Conservation (phyloP, 352 stramenopile genomes). For the Pythium apleroticum region DNA sequence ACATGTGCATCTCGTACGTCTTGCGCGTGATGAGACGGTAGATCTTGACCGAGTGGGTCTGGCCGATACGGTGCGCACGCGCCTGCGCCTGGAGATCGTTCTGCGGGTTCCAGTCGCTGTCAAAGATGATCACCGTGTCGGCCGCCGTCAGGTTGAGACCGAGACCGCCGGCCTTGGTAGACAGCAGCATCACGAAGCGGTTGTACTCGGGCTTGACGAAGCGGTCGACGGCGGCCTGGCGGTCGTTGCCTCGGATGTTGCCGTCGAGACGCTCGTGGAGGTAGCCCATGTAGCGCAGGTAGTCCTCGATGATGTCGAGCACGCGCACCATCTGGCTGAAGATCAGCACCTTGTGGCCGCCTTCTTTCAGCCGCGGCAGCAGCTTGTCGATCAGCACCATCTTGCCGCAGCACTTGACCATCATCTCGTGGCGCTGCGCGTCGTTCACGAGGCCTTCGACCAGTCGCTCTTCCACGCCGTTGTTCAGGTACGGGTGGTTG, state of each 20-base stretch:
- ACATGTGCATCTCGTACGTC: conserved; percentile 96
- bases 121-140: conserved; percentile 98
- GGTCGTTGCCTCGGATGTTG: conserved; percentile 93
- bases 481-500: conserved; percentile 92
- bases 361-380: conserved; percentile 94
- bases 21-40: conserved; percentile 89
- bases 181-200: conserved; percentile 98
- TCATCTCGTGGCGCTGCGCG: conserved; percentile 85
- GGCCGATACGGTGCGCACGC: conserved; percentile 89
- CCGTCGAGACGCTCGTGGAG: conserved; percentile 97
- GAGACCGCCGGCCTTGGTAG: conserved; percentile 95
- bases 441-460: conserved; percentile 80
- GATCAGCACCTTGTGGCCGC: conserved; percentile 98
- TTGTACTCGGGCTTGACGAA: conserved; percentile 91
- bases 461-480: conserved; percentile 89
- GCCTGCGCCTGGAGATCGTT: conserved; percentile 96
- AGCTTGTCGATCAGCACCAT: conserved; percentile 99
- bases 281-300: conserved; percentile 92
- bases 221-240: conserved; percentile 82
- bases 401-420: conserved; percentile 99
- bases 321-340: conserved; percentile 99
- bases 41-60: conserved; percentile 90
- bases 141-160: conserved; percentile 92
- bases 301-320: conserved; percentile 99
- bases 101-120: conserved; percentile 98